Base-by-base conservation (phyloP, 371 early-diverging fungal species). In the Sporodiniella umbellata region DNA sequence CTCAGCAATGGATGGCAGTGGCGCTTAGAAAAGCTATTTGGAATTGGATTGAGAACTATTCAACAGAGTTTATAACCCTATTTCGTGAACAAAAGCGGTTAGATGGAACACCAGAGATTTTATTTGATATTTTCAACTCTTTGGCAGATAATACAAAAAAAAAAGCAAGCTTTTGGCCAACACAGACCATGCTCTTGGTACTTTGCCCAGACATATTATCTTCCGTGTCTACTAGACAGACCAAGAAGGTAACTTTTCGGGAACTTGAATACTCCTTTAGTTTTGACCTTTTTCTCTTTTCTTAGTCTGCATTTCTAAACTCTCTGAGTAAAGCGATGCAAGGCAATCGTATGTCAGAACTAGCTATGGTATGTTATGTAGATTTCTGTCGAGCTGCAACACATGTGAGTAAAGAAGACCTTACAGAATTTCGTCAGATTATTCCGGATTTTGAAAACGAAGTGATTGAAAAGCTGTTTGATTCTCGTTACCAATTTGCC, bases 21-120 rank as follows among this genome's bases (percentile, higher is more conserved):
- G 78, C 82, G 22, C 67, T 89, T 14, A 76, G 87, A 46, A 78
- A 80, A n/a, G 80, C 86, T 5, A 89, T 92, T 46, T 92, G 90
- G 90, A 86, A 86, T 54, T 92, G 90, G 90, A 90, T 92, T 33
- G 88, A 88, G 54, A 75, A 78, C 1, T 87, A 83, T 51, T 86
- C 89, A 0, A 55, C 74, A 8, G 89, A 90, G 51, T 90, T 89
- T 54, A 68, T 78, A 10, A 54, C 60, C 5, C 62, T 90, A 5
- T 85, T 79, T 58, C 72, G 74, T 35, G 60, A 58, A 2, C 80
- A 81, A 46, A 75, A 70, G 31, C 76, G 85, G 3, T 53, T 88
- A 33, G 88, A 87, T 44, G 90, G 88, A 48, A 72, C 72, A 25
- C 83, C 80, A 1, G 90, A 90, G 42, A 74, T 79, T 40, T 63